Percentiles rank a stretch among this genome's conserved stretches.
phyloP scores from a whole-genome alignment of 1,139 yeast genomes.

The Hyphopichia khmerensis region DNA sequence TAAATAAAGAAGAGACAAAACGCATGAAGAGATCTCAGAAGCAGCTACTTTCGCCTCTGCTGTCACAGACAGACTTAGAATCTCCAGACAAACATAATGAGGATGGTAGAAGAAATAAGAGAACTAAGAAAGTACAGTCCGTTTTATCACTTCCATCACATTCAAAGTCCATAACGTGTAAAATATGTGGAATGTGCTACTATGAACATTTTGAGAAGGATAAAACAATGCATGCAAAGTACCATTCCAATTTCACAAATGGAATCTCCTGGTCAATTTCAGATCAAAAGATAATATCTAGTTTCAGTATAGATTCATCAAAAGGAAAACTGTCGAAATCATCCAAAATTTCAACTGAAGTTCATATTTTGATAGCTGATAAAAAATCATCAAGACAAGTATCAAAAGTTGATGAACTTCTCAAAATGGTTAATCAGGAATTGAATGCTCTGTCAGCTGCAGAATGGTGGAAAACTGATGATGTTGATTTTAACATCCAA shows the following conservation, averaged over 20 bases:
- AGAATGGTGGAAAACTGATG: conserved; percentile 40
- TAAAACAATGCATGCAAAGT: conserved; percentile 43
- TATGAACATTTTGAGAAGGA: conserved; percentile 45
- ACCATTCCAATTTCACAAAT: conserved; percentile 43
- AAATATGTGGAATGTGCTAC: conserved; percentile 62
- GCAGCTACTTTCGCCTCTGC: conserved; percentile 3
- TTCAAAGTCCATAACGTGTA: conserved; percentile 37
- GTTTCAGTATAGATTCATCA: not conserved
- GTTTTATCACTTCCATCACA: conserved; percentile 10
- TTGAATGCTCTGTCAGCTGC: conserved; percentile 59
- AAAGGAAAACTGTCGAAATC: not conserved
- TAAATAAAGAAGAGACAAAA: conserved; percentile 4
- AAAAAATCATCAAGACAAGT: conserved; percentile 18
- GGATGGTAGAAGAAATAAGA: not conserved
- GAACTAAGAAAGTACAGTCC: conserved; percentile 13
- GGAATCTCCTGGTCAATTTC: conserved; percentile 45
- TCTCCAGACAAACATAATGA: not conserved
- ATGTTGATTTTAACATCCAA: conserved; percentile 11
- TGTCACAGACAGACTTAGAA: not conserved
- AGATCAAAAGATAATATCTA: not conserved
- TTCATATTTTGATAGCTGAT: conserved; percentile 14
- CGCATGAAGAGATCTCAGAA: not conserved
- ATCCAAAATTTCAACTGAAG: not conserved
- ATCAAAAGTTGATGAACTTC: conserved; percentile 22
- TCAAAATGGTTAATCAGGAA: conserved; percentile 57